A percentile compares a stretch with the other conserved stretches of the same genome.
Evolutionary conservation across 352 stramenopile species (phyloP).

Genomic region (Phytophthora foliorum): DNA sequence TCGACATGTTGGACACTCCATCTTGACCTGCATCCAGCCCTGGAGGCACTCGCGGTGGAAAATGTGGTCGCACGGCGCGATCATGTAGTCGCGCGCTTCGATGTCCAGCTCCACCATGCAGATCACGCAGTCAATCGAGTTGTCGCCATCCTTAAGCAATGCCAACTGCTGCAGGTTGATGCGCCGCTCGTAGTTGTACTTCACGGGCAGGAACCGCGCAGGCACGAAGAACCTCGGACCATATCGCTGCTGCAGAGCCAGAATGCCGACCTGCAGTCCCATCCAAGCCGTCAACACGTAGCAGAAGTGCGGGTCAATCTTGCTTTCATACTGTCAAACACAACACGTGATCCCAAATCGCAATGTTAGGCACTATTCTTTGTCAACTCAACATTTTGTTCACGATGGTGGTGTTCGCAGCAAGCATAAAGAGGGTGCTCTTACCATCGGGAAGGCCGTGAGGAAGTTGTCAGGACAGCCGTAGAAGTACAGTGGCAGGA

Average conservation of each 20-base stretch:
- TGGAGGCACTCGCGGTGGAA: conserved; percentile 96
- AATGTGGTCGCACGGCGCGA: conserved; percentile 97
- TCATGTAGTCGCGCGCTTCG: conserved; percentile 94
- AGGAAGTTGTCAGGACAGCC: conserved; percentile 95
- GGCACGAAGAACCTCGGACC: conserved; percentile 97
- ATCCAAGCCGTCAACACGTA: conserved; percentile 92
- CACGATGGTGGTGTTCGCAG: background rate
- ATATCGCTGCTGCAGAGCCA: conserved; percentile 94
- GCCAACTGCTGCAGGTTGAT: conserved; percentile 77
- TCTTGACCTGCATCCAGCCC: conserved; percentile 98
- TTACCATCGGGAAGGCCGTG: conserved; percentile 83
- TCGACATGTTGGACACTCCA: conserved; percentile 97
- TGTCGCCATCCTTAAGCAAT: conserved; percentile 73
- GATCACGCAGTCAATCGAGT: conserved; percentile 86
- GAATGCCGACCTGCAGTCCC: conserved; percentile 91
- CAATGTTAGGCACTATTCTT: conserved; percentile 20
- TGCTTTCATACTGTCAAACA: conserved; percentile 72
- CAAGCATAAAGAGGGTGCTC: conserved; percentile 2
- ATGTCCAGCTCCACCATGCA: conserved; percentile 89
- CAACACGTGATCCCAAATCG: conserved; percentile 8
- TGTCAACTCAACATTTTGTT: conserved; percentile 4
- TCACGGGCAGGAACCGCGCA: conserved; percentile 94
- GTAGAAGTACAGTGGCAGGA: conserved; percentile 98
- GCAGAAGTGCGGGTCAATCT: conserved; percentile 73
- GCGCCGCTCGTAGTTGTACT: conserved; percentile 97